Evolutionary conservation across 768 basidiomycete genomes (phyloP).

Genomic region (Coprinopsis marcescibilis): DNA sequence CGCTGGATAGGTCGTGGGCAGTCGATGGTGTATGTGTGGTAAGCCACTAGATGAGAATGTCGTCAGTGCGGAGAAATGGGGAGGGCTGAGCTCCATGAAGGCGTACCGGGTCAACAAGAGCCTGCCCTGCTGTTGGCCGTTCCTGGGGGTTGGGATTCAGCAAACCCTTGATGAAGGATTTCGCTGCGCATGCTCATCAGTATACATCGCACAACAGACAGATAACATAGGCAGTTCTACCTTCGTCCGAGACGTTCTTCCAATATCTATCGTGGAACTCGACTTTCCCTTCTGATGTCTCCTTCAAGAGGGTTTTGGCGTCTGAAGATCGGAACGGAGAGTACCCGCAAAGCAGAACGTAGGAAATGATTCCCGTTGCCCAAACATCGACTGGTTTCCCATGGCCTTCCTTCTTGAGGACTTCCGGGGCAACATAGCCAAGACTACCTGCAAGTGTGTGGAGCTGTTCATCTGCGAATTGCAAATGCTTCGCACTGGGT

Average conservation of each 20-base stretch:
- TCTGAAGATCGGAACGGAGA: slow-evolving; percentile 90
- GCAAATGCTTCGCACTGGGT: slow-evolving; percentile 79
- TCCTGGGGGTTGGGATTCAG: slow-evolving; percentile 64
- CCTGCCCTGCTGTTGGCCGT: slow-evolving; percentile 71
- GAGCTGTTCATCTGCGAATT: slow-evolving; percentile 64
- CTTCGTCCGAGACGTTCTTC: slow-evolving; percentile 77
- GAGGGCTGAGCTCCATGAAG: too few species aligned
- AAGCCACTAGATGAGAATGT: too few species aligned
- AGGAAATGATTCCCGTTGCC: slow-evolving; percentile 92
- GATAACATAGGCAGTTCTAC: slow-evolving; percentile 54
- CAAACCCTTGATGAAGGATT: slow-evolving; percentile 70
- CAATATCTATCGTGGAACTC: slow-evolving; percentile 94
- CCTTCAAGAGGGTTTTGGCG: slow-evolving; percentile 63
- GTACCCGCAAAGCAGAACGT: slow-evolving; percentile 93
- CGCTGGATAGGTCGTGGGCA: slow-evolving; percentile 68
- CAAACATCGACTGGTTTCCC: slow-evolving; percentile 92
- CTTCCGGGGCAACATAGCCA: slow-evolving; percentile 90
- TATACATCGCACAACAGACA: neutral
- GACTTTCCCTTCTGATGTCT: slow-evolving; percentile 81
- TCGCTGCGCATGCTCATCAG: slow-evolving; percentile 49
- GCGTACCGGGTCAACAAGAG: slow-evolving; percentile 59
- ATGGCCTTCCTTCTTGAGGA: slow-evolving; percentile 75
- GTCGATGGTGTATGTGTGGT: slow-evolving; percentile 57
- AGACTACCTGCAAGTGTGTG: slow-evolving; percentile 73
- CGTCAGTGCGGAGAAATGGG: too few species aligned